phyloP scores from a whole-genome alignment of 164 flowering plant species.

The Brasenia schreberi region DNA sequence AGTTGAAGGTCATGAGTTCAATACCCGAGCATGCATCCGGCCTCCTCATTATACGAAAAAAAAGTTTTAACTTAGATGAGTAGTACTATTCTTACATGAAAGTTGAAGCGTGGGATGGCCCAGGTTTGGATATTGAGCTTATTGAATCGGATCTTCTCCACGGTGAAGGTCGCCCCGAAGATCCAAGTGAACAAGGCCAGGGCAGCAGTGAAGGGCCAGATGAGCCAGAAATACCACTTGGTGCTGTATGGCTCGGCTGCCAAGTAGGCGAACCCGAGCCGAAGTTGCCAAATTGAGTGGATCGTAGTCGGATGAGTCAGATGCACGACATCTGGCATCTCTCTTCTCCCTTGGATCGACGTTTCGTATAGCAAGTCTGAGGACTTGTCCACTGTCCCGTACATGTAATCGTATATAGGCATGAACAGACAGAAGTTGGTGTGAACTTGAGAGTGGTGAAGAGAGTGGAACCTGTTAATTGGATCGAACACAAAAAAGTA shows the following conservation, averaged over 20 bases:
- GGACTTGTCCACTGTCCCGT: conserved; percentile 46
- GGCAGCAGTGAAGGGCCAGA: conserved; percentile 48
- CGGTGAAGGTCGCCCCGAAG: conserved; percentile 31
- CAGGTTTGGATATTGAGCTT: conserved; percentile 50
- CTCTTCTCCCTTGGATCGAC: conserved; percentile 24
- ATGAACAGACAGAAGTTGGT: conserved; percentile 45
- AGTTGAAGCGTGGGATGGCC: conserved; percentile 47
- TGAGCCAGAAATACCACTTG: conserved; percentile 45
- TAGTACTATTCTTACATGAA: conserved; percentile 28
- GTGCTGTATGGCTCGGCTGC: conserved; percentile 47
- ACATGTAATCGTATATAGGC: conserved; percentile 45
- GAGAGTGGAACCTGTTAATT: conserved; percentile 31
- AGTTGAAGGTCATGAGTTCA: too few species aligned
- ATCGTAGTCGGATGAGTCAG: conserved; percentile 60
- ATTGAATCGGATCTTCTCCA: conserved; percentile 38
- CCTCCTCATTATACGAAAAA: too few species aligned
- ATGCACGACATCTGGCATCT: conserved; percentile 45
- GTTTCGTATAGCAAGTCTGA: conserved; percentile 32
- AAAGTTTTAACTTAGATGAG: too few species aligned
- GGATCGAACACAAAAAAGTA: too few species aligned
- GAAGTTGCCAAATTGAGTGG: conserved; percentile 49
- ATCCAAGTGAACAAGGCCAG: conserved; percentile 34
- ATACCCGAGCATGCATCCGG: too few species aligned
- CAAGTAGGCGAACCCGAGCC: conserved; percentile 42
- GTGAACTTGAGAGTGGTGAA: conserved; percentile 44